phyloP scores from a whole-genome alignment of 768 basidiomycete species.

The Macrolepiota albuminosa region DNA sequence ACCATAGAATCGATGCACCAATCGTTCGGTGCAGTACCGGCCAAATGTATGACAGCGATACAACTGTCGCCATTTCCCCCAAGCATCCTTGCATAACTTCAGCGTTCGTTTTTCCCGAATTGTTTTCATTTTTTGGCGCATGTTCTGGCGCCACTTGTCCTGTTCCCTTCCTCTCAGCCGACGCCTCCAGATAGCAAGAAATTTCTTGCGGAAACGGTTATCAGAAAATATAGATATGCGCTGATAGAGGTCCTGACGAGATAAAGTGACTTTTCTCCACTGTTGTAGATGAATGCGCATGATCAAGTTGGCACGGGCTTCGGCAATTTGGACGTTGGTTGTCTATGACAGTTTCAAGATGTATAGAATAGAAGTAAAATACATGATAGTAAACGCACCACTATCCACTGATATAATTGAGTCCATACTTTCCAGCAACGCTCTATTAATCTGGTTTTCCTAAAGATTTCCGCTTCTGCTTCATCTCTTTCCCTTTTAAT shows the following conservation, averaged over 20 bases:
- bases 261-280: slow-evolving; percentile 48
- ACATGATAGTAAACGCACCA: slow-evolving; percentile 40
- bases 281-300: slow-evolving; percentile 52
- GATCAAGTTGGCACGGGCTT: slow-evolving; percentile 64
- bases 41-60: slow-evolving; percentile 48
- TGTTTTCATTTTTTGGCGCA: slow-evolving; percentile 65
- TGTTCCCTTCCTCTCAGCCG: slow-evolving; percentile 53
- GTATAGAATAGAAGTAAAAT: background rate
- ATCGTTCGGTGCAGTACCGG: slow-evolving; percentile 41
- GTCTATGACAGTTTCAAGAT: slow-evolving; percentile 36
- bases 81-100: slow-evolving; percentile 51
- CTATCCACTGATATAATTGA: slow-evolving; percentile 66
- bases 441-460: slow-evolving; percentile 57
- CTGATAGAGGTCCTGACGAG: slow-evolving; percentile 32
- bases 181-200: slow-evolving; percentile 49
- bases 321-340: slow-evolving; percentile 62
- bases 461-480: slow-evolving; percentile 64
- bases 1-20: slow-evolving; percentile 39
- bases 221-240: slow-evolving; percentile 42
- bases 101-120: slow-evolving; percentile 53
- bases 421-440: slow-evolving; percentile 77
- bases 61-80: slow-evolving; percentile 63
- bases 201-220: slow-evolving; percentile 35
- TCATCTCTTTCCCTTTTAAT: slow-evolving; percentile 69
- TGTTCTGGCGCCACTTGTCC: slow-evolving; percentile 58